Percentiles rank a stretch among this genome's conserved stretches.
Conservation (phyloP, 2,329 filamentous ascomycete genomes). For the Ciborinia camelliae region DNA sequence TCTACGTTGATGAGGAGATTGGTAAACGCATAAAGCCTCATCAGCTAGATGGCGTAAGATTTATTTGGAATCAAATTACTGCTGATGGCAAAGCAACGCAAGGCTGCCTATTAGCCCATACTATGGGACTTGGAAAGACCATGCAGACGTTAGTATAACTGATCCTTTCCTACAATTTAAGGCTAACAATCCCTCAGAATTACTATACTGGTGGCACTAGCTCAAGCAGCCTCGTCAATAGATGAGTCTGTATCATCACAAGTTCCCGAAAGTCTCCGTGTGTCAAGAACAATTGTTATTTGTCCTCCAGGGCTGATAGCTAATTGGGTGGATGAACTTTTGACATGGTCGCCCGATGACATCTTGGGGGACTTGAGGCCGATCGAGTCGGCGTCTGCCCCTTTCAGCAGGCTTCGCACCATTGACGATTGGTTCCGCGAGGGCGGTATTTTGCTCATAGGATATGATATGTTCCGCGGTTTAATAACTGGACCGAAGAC, state of each 20-base stretch:
- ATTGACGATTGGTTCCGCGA: constrained; percentile 58
- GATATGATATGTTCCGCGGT: constrained; percentile 65
- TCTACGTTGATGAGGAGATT: constrained; percentile 64
- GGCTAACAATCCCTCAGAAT: constrained; percentile 47
- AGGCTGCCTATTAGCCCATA: constrained; percentile 81
- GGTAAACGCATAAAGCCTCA: constrained; percentile 69
- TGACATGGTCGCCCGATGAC: constrained; percentile 60
- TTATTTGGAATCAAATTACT: constrained; percentile 81
- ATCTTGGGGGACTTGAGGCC: constrained; percentile 55
- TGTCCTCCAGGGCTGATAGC: constrained; percentile 72
- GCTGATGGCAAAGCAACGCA: constrained; percentile 51
- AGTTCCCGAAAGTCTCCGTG: constrained; percentile 62
- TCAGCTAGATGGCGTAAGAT: constrained; percentile 77
- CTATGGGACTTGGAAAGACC: constrained; percentile 90
- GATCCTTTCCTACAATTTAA: neutral
- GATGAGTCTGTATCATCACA: constrained; percentile 58
- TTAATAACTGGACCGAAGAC: constrained; percentile 41
- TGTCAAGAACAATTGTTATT: constrained; percentile 65
- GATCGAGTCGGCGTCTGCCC: constrained; percentile 46
- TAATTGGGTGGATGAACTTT: constrained; percentile 80
- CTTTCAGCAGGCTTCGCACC: constrained; percentile 42
- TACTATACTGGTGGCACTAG: constrained; percentile 72
- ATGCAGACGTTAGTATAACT: constrained; percentile 65
- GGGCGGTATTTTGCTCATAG: constrained; percentile 74
- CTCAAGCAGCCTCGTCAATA: constrained; percentile 59